A percentile compares a stretch with the other conserved stretches of the same genome.
These are phyloP conservation scores for Colletotrichum sp. DNA, from an alignment of 2,329 filamentous ascomycete genomes.

Conservation along the genomic window DNA sequence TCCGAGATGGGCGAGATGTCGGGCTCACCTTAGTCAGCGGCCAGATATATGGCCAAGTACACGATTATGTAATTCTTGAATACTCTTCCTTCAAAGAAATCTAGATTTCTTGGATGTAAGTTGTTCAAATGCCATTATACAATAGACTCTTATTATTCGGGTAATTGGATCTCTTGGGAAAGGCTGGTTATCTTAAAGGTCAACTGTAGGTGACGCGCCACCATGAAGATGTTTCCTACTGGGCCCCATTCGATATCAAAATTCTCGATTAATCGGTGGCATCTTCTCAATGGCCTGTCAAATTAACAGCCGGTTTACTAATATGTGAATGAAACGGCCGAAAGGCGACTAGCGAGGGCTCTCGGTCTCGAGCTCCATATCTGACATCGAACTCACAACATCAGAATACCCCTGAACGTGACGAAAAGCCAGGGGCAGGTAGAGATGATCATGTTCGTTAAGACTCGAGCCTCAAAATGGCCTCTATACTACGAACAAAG, in stretches of 20 bases:
- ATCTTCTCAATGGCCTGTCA: neutral
- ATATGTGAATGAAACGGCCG: neutral
- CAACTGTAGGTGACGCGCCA: neutral
- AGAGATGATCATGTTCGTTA: neutral
- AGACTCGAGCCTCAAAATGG: neutral
- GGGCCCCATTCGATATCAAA: too few relatives aligned
- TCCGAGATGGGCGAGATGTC: neutral
- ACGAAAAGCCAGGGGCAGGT: neutral
- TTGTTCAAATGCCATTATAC: neutral
- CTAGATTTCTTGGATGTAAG: neutral
- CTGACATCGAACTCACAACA: neutral
- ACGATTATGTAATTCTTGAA: neutral
- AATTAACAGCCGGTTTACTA: neutral
- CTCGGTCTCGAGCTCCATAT: accelerated
- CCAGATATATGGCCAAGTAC: neutral
- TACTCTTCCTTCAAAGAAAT: neutral
- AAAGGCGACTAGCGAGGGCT: neutral
- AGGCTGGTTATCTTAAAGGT: neutral
- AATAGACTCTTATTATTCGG: neutral
- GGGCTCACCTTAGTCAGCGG: neutral
- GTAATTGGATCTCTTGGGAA: neutral
- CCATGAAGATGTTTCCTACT: neutral
- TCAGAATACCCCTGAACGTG: neutral
- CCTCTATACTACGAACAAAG: neutral
- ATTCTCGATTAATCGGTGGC: too few relatives aligned